phyloP scores from a whole-genome alignment of 805 yeast genomes.

The Candida xiaguanensis region DNA sequence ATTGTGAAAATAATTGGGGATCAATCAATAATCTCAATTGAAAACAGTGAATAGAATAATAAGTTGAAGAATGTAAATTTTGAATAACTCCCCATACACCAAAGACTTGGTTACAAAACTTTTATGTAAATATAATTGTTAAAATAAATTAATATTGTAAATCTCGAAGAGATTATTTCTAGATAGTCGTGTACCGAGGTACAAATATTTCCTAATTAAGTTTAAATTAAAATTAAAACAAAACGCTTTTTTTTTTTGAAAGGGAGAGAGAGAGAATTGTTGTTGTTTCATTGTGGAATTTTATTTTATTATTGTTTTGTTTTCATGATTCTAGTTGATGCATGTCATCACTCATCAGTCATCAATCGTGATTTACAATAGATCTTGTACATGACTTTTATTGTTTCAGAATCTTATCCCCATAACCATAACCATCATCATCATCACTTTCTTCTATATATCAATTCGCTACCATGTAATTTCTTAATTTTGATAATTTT shows the following conservation, averaged over 20 bases:
- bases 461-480: background rate
- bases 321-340: too few relatives aligned
- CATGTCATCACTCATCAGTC: too few relatives aligned
- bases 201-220: conserved; percentile 3
- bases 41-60: too few relatives aligned
- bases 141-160: background rate
- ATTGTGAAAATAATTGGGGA: too few relatives aligned
- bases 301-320: background rate
- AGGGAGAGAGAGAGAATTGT: too few relatives aligned
- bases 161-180: background rate
- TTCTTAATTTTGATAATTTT: background rate
- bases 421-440: background rate
- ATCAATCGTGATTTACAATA: background rate
- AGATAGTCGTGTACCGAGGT: background rate
- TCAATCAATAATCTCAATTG: too few relatives aligned
- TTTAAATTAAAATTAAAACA: background rate
- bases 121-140: too few relatives aligned
- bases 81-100: too few relatives aligned
- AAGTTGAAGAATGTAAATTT: too few relatives aligned
- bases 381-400: background rate
- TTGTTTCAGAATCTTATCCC: background rate
- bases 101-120: too few relatives aligned
- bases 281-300: background rate
- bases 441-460: too few relatives aligned
- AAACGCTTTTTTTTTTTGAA: background rate